Conservation (phyloP, 2,329 filamentous ascomycete species). For the Penicillium olsonii region DNA sequence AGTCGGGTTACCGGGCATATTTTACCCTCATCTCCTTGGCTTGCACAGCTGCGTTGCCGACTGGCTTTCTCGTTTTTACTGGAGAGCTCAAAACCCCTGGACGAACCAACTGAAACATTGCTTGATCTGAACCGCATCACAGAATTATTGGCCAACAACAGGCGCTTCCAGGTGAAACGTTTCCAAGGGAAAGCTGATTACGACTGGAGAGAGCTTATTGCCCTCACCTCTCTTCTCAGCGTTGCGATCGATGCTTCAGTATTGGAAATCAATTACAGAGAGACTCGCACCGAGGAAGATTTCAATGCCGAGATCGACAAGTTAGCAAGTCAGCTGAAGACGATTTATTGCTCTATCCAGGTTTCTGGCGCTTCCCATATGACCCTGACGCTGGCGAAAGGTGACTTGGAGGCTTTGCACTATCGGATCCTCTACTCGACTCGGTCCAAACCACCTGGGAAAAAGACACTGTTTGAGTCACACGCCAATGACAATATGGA, state of each 20-base stretch:
- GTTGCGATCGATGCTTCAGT: conserved; percentile 70
- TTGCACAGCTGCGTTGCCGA: conserved; percentile 43
- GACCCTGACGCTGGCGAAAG: conserved; percentile 74
- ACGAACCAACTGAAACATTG: conserved; percentile 27
- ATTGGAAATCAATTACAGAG: conserved; percentile 32
- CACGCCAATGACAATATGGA: conserved; percentile 14
- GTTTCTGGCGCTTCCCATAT: conserved; percentile 74
- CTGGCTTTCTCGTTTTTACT: conserved; percentile 42
- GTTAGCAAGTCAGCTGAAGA: conserved; percentile 61
- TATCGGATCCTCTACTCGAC: conserved; percentile 72
- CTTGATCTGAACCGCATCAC: conserved; percentile 35
- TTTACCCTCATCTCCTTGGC: conserved; percentile 36
- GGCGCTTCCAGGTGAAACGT: conserved; percentile 35
- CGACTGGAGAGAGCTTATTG: conserved; percentile 69
- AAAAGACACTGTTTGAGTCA: conserved; percentile 46
- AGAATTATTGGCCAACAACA: conserved; percentile 26
- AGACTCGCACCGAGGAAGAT: conserved; percentile 40
- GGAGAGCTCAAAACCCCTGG: conserved; percentile 28
- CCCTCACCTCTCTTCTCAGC: conserved; percentile 69
- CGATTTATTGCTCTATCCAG: conserved; percentile 63
- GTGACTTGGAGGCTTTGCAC: conserved; percentile 70
- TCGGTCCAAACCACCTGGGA: conserved; percentile 62
- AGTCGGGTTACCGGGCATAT: conserved; percentile 44
- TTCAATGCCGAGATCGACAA: conserved; percentile 75
- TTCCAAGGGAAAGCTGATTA: conserved; percentile 31